Base-by-base conservation (phyloP, 192 early-diverging fungal genomes). In the Tieghemiomyces parasiticus region DNA sequence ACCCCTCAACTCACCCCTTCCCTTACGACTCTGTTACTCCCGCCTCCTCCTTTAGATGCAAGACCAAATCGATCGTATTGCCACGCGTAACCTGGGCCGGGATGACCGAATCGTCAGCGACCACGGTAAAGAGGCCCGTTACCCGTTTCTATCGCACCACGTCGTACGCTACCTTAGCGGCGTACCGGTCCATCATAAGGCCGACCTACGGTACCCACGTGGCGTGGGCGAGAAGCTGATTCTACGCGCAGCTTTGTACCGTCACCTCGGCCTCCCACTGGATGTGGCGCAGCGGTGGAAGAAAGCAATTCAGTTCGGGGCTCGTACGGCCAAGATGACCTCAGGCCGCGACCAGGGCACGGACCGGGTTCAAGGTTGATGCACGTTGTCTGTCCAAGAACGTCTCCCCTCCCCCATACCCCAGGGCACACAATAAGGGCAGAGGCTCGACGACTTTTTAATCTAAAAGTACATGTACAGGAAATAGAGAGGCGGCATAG, bases 231-330 rank as follows among this genome's bases (percentile, higher is more conserved):
- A 95, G 60, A 97, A 97, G 68, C 62, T 92, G 33, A 61, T 95
- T n/a, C 66, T 97, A 67, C 93, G 20, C 75, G 83, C 69, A 66
- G 89, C 19, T 88, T 88, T 13, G 31, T 42, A 19, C 67, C 76
- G 16, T 59, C 63, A 58, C 68, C 95, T n/a, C 87, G 87, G 0
- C 74, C 95, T 26, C 38, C 51, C 8, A 46, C 35, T 22, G 0
- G 58, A 77, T n/a, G 84, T 85, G 38, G 78, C 66, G 54, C 68
- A 63, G 24, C 81, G 87, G 62, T 86, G 80, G 74, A 97, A 97
- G 63, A 73, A 92, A n/a, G 95, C 95, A 2, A 89, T 97, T 48
- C 95, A 97, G 69, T 97, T 97, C 80, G 95, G 95, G 4, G 90
- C 93, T 0, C 77, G 88, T 24, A 92, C 90, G 0, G 95, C 95